Base-by-base conservation (phyloP, 75 land plant genomes). In the Gnetum montanum region DNA sequence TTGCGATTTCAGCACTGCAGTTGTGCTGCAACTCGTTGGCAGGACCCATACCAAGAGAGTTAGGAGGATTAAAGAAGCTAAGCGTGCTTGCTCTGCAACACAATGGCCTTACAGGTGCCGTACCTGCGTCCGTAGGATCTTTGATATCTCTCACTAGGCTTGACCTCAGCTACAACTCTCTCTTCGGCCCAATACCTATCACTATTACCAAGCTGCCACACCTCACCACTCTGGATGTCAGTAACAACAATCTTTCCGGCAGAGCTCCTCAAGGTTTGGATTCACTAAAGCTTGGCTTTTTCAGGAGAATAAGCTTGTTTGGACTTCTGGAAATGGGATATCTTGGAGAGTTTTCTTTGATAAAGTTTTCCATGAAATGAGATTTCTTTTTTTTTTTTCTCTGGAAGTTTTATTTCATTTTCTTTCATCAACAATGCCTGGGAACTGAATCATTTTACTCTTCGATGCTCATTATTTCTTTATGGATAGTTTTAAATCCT, bases 231-330 rank as follows among this genome's bases (percentile, higher is more conserved):
- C 52, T 92, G 12, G 81, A 90, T 34, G 63, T 92, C 22, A 68
- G 70, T 15, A 82, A 88, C 79, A 93, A 93, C 57, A 45, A 58
- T 12, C 86, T 92, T 44, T 81, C 89, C 26, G 97, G 97, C 34
- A 79, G 45, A 50, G 66, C 89, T 3, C 97, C 97, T 18, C 36
- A 62, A 28, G 78, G 95, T 88, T 59, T n/a, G n/a, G n/a, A n/a
- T n/a, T n/a, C n/a, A n/a, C 71, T n/a, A n/a, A n/a, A n/a, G n/a
- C n/a, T n/a, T n/a, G n/a, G n/a, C n/a, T n/a, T n/a, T n/a, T n/a
- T n/a, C n/a, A n/a, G n/a, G n/a, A n/a, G n/a, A n/a, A n/a, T n/a
- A n/a, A n/a, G n/a, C n/a, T n/a, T n/a, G n/a, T n/a, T n/a, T n/a
- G n/a, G n/a, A n/a, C n/a, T 25, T n/a, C 29, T 11, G 13, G 13